Conservation (phyloP, 345 rosid species). For the Dipteronia sinensis region DNA sequence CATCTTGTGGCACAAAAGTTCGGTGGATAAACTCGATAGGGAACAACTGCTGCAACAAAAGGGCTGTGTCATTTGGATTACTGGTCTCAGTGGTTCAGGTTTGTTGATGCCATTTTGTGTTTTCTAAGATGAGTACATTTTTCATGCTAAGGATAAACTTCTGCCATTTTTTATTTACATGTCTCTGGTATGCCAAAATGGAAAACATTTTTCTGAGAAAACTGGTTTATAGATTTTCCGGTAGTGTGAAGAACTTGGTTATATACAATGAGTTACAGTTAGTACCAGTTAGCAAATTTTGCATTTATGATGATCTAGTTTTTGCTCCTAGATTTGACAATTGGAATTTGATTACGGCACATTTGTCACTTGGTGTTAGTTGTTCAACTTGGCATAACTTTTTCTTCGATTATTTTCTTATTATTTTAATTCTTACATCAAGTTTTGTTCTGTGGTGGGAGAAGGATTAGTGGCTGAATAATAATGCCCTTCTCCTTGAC, state of each 20-base stretch:
- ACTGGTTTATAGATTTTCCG: neutral
- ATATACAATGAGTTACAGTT: neutral
- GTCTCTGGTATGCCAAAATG: neutral
- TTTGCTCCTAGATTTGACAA: neutral
- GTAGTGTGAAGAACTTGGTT: neutral
- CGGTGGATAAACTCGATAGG: constrained; percentile 58
- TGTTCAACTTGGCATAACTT: neutral
- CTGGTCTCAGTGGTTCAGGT: constrained; percentile 92
- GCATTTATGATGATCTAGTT: neutral
- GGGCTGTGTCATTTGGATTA: constrained; percentile 82
- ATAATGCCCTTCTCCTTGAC: neutral
- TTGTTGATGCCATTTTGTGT: constrained; percentile 21
- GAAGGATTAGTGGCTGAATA: neutral
- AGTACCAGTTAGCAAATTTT: neutral
- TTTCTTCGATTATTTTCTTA: neutral
- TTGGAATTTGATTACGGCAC: neutral
- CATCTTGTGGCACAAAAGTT: constrained; percentile 68
- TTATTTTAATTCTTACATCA: neutral
- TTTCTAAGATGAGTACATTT: neutral
- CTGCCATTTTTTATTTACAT: neutral
- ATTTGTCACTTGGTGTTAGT: neutral
- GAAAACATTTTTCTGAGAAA: neutral
- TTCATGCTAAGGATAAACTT: too few relatives aligned
- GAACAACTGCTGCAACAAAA: constrained; percentile 65
- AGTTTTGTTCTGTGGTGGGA: neutral